Base-by-base conservation (phyloP, 2,329 filamentous ascomycete species). In the Chaetomiaceae sp. region DNA sequence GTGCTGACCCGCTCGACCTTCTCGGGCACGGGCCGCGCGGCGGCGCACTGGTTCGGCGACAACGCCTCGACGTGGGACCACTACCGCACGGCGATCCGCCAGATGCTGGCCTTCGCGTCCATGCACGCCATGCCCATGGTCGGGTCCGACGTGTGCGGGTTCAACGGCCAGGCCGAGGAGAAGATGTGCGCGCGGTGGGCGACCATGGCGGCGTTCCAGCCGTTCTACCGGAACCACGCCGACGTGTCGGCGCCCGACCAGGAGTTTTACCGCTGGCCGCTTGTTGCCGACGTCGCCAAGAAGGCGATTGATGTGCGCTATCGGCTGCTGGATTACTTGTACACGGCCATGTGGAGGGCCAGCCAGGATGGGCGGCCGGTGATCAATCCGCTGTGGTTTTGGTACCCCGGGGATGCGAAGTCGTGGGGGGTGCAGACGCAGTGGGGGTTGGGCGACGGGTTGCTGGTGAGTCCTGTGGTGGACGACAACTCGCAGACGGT, bases 1-100 rank as follows among this genome's bases (percentile, higher is more conserved):
- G 74, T 91, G 34, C 86, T 92, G 56, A 89, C 87, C 0, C 82
- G 88, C 21, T 87, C 82, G 20, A 90, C 87, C 0, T 91, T 88
- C 62, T 82, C 86, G 2, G 87, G 88, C 5, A 80, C 84, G 0
- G 88, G 87, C 5, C 65, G 70, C 2, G 72, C 88, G 73, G 62
- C 90, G 67, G 64, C 82, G 62, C 65, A 86, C 59, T 82, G 79
- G 79, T 75, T 81, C n/a, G 79, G 79, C 29, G 77, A 80, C 64
- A 86, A 86, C 65, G 55, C 75, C 58, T 80, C 61, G 2, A 58
- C 59, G n/a, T 87, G 84, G 83, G 67, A 69, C 3, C 72, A 82
- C 53, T 85, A 85, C 67, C 76, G 77, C 1, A 67, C 75, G 18
- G 78, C 79, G 0, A 84, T 87, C 54, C 67, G 75, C 1, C 75